These are phyloP conservation scores for Candida stauntonica DNA, from an alignment of 805 yeast genomes.

Conservation along the genomic window DNA sequence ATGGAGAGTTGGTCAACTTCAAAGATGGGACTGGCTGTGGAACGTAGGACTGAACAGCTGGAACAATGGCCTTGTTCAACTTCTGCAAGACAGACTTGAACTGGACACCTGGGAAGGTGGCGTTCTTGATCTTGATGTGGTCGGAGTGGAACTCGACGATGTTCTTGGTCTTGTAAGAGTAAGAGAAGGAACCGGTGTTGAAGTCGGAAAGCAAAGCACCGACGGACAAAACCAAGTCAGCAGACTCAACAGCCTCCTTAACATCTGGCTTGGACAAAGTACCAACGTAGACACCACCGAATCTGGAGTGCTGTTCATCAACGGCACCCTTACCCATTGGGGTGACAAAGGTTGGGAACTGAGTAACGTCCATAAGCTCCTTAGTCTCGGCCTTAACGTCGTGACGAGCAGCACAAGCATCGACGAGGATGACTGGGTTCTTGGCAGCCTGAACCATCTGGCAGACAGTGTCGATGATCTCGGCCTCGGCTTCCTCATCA, in stretches of 20 bases:
- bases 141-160: slow-evolving; percentile 78
- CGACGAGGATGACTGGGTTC: slow-evolving; percentile 74
- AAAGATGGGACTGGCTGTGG: slow-evolving; percentile 54
- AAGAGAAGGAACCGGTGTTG: slow-evolving; percentile 85
- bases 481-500: slow-evolving; percentile 57
- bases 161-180: slow-evolving; percentile 69
- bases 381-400: slow-evolving; percentile 59
- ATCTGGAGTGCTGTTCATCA: slow-evolving; percentile 67
- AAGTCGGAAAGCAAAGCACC: slow-evolving; percentile 85
- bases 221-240: slow-evolving; percentile 72
- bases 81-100: slow-evolving; percentile 54
- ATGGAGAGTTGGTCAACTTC: slow-evolving; percentile 43
- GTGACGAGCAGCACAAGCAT: slow-evolving; percentile 85
- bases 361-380: slow-evolving; percentile 58
- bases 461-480: slow-evolving; percentile 51
- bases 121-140: slow-evolving; percentile 64
- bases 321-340: slow-evolving; percentile 88
- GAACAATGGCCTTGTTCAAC: slow-evolving; percentile 35
- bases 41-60: slow-evolving; percentile 38
- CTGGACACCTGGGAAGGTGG: slow-evolving; percentile 68
- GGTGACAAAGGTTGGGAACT: slow-evolving; percentile 79
- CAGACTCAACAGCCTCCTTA: slow-evolving; percentile 62
- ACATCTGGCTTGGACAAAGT: slow-evolving; percentile 71
- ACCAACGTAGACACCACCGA: slow-evolving; percentile 85
- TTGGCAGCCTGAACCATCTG: slow-evolving; percentile 51